Conservation (phyloP, 768 basidiomycete genomes). For the Asterophora lycoperdoides region DNA sequence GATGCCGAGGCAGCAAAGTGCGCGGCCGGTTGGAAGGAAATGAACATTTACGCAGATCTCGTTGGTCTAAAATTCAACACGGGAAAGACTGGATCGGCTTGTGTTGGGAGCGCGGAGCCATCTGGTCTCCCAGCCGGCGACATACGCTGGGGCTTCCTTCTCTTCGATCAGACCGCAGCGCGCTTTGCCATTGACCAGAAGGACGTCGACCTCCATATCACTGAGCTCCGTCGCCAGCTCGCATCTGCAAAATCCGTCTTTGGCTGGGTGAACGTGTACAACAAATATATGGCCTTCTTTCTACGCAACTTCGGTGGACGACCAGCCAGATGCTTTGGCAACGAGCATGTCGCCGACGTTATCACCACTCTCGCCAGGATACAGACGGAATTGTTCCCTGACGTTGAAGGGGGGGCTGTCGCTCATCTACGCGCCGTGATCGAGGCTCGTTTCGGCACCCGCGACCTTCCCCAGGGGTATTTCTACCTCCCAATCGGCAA, state of each 20-base stretch:
- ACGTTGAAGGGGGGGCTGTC: constrained; percentile 19
- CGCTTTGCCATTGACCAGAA: constrained; percentile 29
- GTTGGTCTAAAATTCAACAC: constrained; percentile 39
- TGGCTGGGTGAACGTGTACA: constrained; percentile 30
- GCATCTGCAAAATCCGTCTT: constrained; percentile 27
- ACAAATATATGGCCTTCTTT: constrained; percentile 32
- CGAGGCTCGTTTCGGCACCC: constrained; percentile 24
- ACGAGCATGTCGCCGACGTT: constrained; percentile 22
- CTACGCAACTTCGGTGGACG: constrained; percentile 27
- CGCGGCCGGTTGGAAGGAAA: constrained; percentile 36
- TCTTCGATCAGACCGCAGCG: constrained; percentile 16
- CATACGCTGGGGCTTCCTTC: constrained; percentile 21
- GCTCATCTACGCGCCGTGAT: constrained; percentile 24
- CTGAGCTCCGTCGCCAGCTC: constrained; percentile 29
- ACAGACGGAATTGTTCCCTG: constrained; percentile 25
- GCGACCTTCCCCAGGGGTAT: constrained; percentile 26
- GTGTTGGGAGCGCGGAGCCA: constrained; percentile 22
- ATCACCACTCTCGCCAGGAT: constrained; percentile 26
- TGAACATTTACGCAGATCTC: constrained; percentile 37
- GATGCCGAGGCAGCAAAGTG: constrained; percentile 29
- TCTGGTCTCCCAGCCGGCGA: constrained; percentile 17
- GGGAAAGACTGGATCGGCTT: constrained; percentile 38
- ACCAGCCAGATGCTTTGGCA: constrained; percentile 26
- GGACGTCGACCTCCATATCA: constrained; percentile 26
- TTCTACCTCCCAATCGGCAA: constrained; percentile 26